Percentiles rank a stretch among this genome's conserved stretches.
Evolutionary conservation across 2,329 filamentous ascomycete genomes (phyloP).

Genomic region (Pseudohalonectria lignicola): DNA sequence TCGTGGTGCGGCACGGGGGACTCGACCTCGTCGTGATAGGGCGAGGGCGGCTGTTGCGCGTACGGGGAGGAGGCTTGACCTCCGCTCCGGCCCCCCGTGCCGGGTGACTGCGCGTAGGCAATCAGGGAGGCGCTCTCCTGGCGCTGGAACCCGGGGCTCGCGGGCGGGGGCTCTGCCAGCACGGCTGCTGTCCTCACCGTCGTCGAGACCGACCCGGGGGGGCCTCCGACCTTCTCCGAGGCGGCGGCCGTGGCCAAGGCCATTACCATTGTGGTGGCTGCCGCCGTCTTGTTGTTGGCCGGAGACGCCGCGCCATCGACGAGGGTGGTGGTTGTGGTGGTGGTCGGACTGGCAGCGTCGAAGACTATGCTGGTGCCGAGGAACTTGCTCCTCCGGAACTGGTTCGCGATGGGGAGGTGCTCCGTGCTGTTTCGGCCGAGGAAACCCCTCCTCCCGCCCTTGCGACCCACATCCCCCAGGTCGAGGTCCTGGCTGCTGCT

Average conservation of each 20-base stretch:
- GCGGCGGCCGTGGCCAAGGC: neutral
- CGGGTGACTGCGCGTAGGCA: slow-evolving; percentile 21
- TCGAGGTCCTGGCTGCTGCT: slow-evolving; percentile 3
- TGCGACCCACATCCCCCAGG: slow-evolving; percentile 8
- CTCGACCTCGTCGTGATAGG: slow-evolving; percentile 10
- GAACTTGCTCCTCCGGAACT: slow-evolving; percentile 22
- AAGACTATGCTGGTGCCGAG: slow-evolving; percentile 5
- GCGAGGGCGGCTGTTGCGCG: slow-evolving; percentile 7
- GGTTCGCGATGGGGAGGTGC: slow-evolving; percentile 24
- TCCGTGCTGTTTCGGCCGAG: slow-evolving; percentile 22
- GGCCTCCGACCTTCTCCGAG: neutral
- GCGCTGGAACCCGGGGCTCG: slow-evolving; percentile 6
- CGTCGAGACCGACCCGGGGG: too few relatives aligned
- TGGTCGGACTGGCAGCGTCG: neutral
- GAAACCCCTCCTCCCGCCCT: neutral
- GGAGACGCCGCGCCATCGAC: too few relatives aligned
- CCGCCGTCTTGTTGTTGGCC: neutral
- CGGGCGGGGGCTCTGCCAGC: neutral
- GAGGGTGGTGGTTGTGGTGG: neutral
- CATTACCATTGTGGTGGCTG: neutral
- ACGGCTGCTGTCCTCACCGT: too few relatives aligned
- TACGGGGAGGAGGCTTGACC: neutral
- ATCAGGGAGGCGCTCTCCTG: slow-evolving; percentile 19
- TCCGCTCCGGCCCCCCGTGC: slow-evolving; percentile 11
- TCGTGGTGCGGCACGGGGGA: slow-evolving; percentile 8